These are phyloP conservation scores for Musa itinerans DNA, from an alignment of 176 grass and related monocot genomes.

Conservation along the genomic window DNA sequence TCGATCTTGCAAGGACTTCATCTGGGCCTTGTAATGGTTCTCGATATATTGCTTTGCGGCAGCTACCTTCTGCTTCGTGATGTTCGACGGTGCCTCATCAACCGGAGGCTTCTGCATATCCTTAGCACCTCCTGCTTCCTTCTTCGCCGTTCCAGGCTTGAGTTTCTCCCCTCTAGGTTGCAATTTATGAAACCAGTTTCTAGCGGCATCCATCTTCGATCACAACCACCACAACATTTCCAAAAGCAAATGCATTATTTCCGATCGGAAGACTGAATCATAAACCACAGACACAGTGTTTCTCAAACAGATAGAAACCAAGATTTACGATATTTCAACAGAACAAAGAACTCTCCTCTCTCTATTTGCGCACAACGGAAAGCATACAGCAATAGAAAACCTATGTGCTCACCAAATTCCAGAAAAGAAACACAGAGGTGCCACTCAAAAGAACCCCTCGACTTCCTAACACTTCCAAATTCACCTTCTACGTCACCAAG, in stretches of 20 bases:
- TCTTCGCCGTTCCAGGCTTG: background rate
- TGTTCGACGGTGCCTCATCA: slow-evolving; percentile 2
- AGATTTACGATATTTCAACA: background rate
- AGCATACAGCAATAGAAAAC: background rate
- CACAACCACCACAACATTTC: background rate
- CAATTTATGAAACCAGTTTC: slow-evolving; percentile 9
- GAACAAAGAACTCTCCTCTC: background rate
- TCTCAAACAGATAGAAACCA: background rate
- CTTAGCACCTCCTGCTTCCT: background rate
- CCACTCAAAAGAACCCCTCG: background rate
- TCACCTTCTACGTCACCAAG: background rate
- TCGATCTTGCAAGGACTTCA: slow-evolving; percentile 16
- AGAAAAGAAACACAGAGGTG: background rate
- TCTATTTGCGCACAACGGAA: background rate
- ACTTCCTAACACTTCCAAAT: background rate
- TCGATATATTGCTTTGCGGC: slow-evolving; percentile 22
- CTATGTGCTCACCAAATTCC: background rate
- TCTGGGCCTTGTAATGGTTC: slow-evolving; percentile 21
- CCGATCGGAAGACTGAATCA: background rate
- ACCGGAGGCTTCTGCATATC: slow-evolving; percentile 6
- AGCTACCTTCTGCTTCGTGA: slow-evolving; percentile 18
- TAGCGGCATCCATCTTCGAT: slow-evolving; percentile 8
- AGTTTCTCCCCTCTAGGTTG: background rate
- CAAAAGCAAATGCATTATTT: background rate
- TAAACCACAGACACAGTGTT: background rate